A percentile compares a stretch with the other conserved stretches of the same genome.
These are phyloP conservation scores for Stentor coeruleus DNA, from an alignment of 73 alveolate species.

Conservation along the genomic window DNA sequence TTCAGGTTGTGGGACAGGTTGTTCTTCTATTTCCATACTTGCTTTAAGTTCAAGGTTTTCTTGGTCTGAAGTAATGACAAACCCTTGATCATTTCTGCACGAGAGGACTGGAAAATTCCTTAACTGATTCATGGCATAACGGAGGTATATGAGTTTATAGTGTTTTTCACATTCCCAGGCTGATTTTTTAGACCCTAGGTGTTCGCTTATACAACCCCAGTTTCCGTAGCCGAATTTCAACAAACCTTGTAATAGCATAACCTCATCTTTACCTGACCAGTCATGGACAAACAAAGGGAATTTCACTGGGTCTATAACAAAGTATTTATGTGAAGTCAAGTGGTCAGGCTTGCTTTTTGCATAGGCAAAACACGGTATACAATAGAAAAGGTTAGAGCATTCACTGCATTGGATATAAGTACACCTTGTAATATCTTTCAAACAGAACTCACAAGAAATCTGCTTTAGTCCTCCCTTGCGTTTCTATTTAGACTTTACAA, in stretches of 20 bases:
- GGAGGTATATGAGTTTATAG: constrained; percentile 61
- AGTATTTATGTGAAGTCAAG: constrained; percentile 32
- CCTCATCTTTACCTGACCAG: constrained; percentile 95
- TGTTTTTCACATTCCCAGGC: constrained; percentile 93
- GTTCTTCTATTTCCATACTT: constrained; percentile 47
- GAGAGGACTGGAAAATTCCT: constrained; percentile 32
- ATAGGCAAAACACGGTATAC: background rate
- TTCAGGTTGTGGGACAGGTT: constrained; percentile 42
- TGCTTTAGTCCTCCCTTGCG: constrained; percentile 20
- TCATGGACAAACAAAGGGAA: constrained; percentile 89
- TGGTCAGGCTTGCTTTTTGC: background rate
- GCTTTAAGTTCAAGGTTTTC: background rate
- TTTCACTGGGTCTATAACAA: constrained; percentile 72
- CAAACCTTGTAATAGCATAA: constrained; percentile 70
- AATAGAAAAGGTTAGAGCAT: background rate
- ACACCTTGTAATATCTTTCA: constrained; percentile 3
- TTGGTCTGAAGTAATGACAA: background rate
- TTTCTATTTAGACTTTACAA: constrained; percentile 2
- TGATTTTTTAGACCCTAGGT: constrained; percentile 63
- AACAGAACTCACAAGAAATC: background rate
- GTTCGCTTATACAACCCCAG: constrained; percentile 92
- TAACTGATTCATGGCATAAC: constrained; percentile 31
- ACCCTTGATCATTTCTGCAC: constrained; percentile 3
- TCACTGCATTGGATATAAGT: constrained; percentile 21
- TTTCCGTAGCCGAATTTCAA: constrained; percentile 92